Conservation (phyloP, 495 filamentous ascomycete species). For the Daldinia bambusicola region DNA sequence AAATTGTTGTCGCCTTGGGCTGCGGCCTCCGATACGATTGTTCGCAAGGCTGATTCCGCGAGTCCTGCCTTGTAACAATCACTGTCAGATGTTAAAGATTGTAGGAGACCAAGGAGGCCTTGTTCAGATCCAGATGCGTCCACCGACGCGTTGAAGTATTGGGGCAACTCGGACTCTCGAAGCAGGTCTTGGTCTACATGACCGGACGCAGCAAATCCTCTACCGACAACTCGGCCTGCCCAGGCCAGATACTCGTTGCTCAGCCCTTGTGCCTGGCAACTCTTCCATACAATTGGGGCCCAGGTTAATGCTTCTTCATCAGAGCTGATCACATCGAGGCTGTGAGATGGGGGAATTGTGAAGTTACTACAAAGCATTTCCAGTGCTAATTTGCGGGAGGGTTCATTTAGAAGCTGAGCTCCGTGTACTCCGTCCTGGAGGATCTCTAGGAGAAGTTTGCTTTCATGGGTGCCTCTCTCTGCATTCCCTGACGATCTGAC, state of each 20-base stretch:
- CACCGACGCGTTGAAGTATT: slow-evolving; percentile 56
- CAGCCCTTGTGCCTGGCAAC: slow-evolving; percentile 68
- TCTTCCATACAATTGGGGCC: slow-evolving; percentile 76
- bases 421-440: slow-evolving; percentile 73
- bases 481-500: slow-evolving; percentile 69
- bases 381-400: slow-evolving; percentile 75
- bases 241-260: slow-evolving; percentile 79
- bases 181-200: slow-evolving; percentile 67
- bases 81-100: slow-evolving; percentile 71
- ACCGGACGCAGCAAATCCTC: slow-evolving; percentile 82
- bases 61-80: slow-evolving; percentile 72
- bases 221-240: slow-evolving; percentile 84
- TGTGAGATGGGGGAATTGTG: slow-evolving; percentile 62
- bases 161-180: slow-evolving; percentile 64
- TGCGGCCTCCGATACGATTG: slow-evolving; percentile 67
- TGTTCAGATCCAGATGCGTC: slow-evolving; percentile 57
- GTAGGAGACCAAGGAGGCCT: slow-evolving; percentile 70
- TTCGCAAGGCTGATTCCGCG: slow-evolving; percentile 79
- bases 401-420: slow-evolving; percentile 70
- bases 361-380: slow-evolving; percentile 80
- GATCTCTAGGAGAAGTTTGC: slow-evolving; percentile 76
- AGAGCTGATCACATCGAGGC: slow-evolving; percentile 68
- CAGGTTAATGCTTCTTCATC: slow-evolving; percentile 70
- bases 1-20: slow-evolving; percentile 58
- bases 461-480: slow-evolving; percentile 70